Conservation (phyloP, 1,284 basidiomycete species). For the Trametes polyzona region DNA sequence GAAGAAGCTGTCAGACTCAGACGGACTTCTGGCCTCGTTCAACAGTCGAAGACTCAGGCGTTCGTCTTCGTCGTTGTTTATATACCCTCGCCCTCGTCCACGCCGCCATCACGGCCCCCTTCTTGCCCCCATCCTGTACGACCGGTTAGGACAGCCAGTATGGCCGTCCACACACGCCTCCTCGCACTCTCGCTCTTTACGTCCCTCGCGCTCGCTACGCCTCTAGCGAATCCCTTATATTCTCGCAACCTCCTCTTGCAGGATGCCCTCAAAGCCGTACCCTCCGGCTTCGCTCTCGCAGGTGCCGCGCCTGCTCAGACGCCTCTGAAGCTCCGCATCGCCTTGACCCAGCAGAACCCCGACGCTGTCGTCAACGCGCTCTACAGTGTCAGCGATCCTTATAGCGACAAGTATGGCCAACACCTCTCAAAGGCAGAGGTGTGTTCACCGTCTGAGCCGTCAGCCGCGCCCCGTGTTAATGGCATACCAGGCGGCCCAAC, state of each 20-base stretch:
- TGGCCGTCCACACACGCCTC: slow-evolving; percentile 21
- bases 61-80: too few relatives aligned
- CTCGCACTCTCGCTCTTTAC: slow-evolving; percentile 25
- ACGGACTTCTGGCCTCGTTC: too few relatives aligned
- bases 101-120: too few relatives aligned
- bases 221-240: slow-evolving; percentile 7
- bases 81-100: too few relatives aligned
- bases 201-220: slow-evolving; percentile 13
- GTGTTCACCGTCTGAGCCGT: too few relatives aligned
- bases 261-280: slow-evolving; percentile 30
- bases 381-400: slow-evolving; percentile 39
- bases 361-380: slow-evolving; percentile 41
- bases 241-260: slow-evolving; percentile 33
- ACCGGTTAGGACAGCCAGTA: too few relatives aligned
- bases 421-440: slow-evolving; percentile 40
- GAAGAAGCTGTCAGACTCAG: too few relatives aligned
- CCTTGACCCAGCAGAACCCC: slow-evolving; percentile 37
- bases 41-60: too few relatives aligned
- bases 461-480: too few relatives aligned
- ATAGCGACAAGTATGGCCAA: slow-evolving; percentile 36
- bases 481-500: slow-evolving; percentile 41
- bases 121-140: too few relatives aligned
- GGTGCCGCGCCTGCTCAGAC: slow-evolving; percentile 32
- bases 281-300: slow-evolving; percentile 34
- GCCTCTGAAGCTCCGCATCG: slow-evolving; percentile 38